Base-by-base conservation (phyloP, 305 asterid species). In the Solanum hybrid region DNA sequence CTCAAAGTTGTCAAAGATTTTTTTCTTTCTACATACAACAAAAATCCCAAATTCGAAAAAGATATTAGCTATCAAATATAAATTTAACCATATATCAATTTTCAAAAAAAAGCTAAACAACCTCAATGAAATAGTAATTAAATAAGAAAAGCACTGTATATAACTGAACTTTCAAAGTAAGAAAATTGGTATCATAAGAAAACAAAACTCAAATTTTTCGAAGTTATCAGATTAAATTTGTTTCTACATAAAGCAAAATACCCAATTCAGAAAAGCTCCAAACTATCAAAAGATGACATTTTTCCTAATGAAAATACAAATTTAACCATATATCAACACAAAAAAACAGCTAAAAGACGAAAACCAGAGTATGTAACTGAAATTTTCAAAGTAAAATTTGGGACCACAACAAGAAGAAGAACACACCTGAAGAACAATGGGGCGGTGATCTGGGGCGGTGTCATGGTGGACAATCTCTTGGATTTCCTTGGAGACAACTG, bases 401-500 rank as follows among this genome's bases (percentile, higher is more conserved):
- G 61, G 79, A 72, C 41, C 72, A 31, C 15, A 12, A 10, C 24
- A 68, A 10, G 11, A 72, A 6, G 78, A 70, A 13, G 29, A n/a
- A 14, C 24, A 3, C 92, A 91, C 97, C 98, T 91, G 97, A 89
- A 96, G 93, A 14, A 89, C 90, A 84, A 93, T 34, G 13, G 95
- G 93, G 41, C 97, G 96, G 89, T 93, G 96, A 92, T 94, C 97
- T 73, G 95, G 94, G 89, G 91, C 93, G 1, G 95, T 87, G 33
- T 93, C 92, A 70, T 93, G 93, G 83, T 91, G 94, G 22, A 93
- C 94, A 91, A 95, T 94, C 96, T 96, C 99, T 90, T 92, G 95
- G 79, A 96, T 96, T 91, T 97, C 98, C 93, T 95, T 97, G n/a
- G 97, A 93, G 17, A 93, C 93, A 39, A 93, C 94, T 8, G 98